A percentile compares a stretch with the other conserved stretches of the same genome.
phyloP scores from a whole-genome alignment of 202 grass and related monocot genomes.

The Dendrocalamus latiflorus region DNA sequence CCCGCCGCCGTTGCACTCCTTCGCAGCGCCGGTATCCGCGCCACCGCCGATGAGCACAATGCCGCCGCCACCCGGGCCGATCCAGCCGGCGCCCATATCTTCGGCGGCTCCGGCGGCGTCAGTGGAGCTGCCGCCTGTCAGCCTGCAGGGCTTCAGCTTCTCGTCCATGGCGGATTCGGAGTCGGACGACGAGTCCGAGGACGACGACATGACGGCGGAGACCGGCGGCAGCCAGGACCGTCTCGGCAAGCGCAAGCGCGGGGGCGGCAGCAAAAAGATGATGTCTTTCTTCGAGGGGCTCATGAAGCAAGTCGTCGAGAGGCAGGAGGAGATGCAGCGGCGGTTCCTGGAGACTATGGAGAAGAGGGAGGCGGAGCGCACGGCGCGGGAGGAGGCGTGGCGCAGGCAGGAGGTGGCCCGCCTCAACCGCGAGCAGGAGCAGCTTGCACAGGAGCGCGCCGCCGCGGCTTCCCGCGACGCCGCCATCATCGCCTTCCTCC shows the following conservation, averaged over 20 bases:
- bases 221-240: constrained; percentile 44
- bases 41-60: constrained; percentile 33
- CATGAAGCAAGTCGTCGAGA: too few relatives aligned
- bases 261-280: constrained; percentile 48
- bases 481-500: constrained; percentile 71
- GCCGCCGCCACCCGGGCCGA: constrained; percentile 34
- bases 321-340: constrained; percentile 74
- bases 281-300: too few relatives aligned
- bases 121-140: constrained; percentile 21
- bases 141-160: constrained; percentile 50
- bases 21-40: neutral
- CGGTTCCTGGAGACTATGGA: constrained; percentile 83
- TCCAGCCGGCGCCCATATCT: constrained; percentile 65
- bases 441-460: too few relatives aligned
- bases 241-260: constrained; percentile 43
- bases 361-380: constrained; percentile 71
- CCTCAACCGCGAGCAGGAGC: too few relatives aligned
- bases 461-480: constrained; percentile 64
- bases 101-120: constrained; percentile 38
- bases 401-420: constrained; percentile 76
- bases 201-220: constrained; percentile 64
- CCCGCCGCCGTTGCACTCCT: neutral
- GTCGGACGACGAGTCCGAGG: constrained; percentile 50
- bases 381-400: constrained; percentile 85
- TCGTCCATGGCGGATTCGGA: constrained; percentile 53